Percentiles rank a stretch among this genome's conserved stretches.
phyloP scores from a whole-genome alignment of 345 rosid species.

The Eucalyptus globulus region DNA sequence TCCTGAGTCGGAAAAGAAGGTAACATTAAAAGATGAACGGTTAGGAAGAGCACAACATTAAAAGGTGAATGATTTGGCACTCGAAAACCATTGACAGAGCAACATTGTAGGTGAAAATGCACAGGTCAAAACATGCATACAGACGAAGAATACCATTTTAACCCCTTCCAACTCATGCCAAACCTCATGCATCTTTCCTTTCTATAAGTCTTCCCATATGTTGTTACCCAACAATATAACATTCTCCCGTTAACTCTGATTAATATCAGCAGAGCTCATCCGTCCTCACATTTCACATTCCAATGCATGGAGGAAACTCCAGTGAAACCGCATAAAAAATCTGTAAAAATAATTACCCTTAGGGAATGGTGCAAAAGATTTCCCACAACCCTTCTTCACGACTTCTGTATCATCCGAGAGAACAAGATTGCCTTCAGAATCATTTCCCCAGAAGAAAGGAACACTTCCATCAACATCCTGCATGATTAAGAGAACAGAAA shows the following conservation, averaged over 20 bases:
- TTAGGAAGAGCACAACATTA: background rate
- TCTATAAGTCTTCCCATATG: background rate
- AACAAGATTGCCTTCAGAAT: conserved; percentile 72
- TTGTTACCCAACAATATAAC: background rate
- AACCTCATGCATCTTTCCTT: background rate
- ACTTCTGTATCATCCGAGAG: conserved; percentile 59
- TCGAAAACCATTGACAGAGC: background rate
- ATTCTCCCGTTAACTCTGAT: background rate
- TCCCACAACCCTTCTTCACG: conserved; percentile 77
- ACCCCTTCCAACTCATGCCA: background rate
- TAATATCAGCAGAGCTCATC: background rate
- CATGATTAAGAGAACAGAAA: background rate
- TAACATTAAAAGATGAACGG: conserved; percentile 2
- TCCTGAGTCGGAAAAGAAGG: conserved; percentile 15
- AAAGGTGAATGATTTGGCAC: background rate
- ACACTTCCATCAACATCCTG: conserved; percentile 89
- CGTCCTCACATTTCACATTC: background rate
- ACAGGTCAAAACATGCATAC: background rate
- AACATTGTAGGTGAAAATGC: background rate
- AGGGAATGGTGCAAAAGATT: conserved; percentile 93
- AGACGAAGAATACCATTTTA: background rate
- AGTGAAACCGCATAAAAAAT: background rate
- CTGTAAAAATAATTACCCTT: conserved; percentile 36
- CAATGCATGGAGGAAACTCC: background rate
- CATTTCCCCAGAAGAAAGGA: conserved; percentile 84